Evolutionary conservation across 495 filamentous ascomycete genomes (phyloP).

Genomic region (Penicillium subrubescens): DNA sequence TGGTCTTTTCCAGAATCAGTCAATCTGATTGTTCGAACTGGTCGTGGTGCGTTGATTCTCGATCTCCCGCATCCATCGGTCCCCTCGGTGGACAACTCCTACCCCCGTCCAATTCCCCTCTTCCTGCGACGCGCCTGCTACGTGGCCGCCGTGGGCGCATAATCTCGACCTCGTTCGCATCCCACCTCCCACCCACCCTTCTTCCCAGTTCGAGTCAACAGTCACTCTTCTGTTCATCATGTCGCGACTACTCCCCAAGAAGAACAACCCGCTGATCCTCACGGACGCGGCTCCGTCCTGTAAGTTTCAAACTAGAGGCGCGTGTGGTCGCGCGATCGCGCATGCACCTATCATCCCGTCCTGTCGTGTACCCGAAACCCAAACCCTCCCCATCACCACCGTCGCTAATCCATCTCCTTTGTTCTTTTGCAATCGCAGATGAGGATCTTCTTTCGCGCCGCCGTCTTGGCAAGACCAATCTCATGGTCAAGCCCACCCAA

Average conservation of each 20-base stretch:
- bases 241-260: constrained; percentile 68
- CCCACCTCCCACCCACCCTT: constrained; percentile 7
- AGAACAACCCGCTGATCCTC: constrained; percentile 75
- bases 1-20: neutral
- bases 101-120: constrained; percentile 14
- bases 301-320: constrained; percentile 43
- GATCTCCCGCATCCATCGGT: neutral
- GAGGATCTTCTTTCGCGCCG: constrained; percentile 80
- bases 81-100: constrained; percentile 13
- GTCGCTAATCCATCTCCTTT: constrained; percentile 33
- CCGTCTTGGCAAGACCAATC: constrained; percentile 87
- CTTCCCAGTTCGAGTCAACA: neutral
- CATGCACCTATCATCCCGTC: constrained; percentile 13
- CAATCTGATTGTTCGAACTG: constrained; percentile 5
- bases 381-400: neutral
- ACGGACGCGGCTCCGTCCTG: constrained; percentile 67
- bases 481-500: constrained; percentile 75
- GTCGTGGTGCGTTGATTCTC: neutral
- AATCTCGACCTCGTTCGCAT: constrained; percentile 27
- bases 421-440: constrained; percentile 51
- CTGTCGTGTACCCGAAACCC: constrained; percentile 5
- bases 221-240: constrained; percentile 44
- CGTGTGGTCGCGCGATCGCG: constrained; percentile 24
- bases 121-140: constrained; percentile 49
- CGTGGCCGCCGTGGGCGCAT: constrained; percentile 47